Base-by-base conservation (phyloP, 2,329 filamentous ascomycete genomes). In the Alternaria brassicicola region DNA sequence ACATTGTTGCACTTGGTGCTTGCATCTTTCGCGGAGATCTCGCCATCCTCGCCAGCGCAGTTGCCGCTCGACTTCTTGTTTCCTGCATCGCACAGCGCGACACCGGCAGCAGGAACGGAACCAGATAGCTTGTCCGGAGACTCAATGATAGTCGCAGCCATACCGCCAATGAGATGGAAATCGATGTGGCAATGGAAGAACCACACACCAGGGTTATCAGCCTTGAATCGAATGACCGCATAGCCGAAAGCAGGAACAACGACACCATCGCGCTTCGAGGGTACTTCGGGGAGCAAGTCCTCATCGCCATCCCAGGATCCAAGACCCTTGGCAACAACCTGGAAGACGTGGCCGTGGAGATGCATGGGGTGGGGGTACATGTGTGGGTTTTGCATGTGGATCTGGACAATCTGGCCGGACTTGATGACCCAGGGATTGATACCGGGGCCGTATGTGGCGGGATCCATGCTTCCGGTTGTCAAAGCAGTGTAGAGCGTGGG, bases 401-500 rank as follows among this genome's bases (percentile, higher is more conserved):
- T 66, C 59, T 80, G 79, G n/a, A 80, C 70, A 68, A 73, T 72
- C 28, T 78, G 59, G 35, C 67, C 67, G 4, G 69, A 59, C 2
- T 72, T 70, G 17, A 71, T 63, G 5, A 78, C 66, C 33, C 74
- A 67, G 53, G 78, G 71, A 15, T 76, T 69, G 9, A 71, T 67
- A 28, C 56, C 56, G 5, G 56, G 52, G n/a, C 56, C 56, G 19
- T 59, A 59, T 5, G 75, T 76, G 0, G 74, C 72, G 42, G 81
- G 81, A 3, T 79, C 78, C 2, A 80, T 81, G 13, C 78, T 71
- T 13, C 80, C 78, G 38, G 85, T 84, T 6, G 85, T 86, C 13
- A 95, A 79, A 1, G 84, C 91, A 0, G 89, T 91, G 80, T 92
- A 95, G 0, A 96, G 82, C 0, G 89, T 86, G 0, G 92, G 92